Conservation (phyloP, 75 land plant species). For the Selaginella tamariscina region DNA sequence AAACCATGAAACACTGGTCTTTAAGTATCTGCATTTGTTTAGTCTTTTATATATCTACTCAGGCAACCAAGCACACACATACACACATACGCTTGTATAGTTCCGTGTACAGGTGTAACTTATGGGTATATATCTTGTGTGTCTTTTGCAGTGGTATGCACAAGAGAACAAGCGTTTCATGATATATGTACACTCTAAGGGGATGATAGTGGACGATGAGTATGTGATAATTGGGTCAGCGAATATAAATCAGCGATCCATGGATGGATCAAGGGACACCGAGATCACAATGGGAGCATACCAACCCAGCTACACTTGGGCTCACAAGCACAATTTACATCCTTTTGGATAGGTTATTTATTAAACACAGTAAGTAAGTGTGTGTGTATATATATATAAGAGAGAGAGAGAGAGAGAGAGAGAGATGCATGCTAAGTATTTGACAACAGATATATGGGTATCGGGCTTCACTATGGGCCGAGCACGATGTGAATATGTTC, state of each 20-base stretch:
- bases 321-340: neutral
- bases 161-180: conserved; percentile 39
- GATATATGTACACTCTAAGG: conserved; percentile 79
- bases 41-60: too few species aligned
- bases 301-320: conserved; percentile 36
- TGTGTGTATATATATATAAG: too few species aligned
- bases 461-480: conserved; percentile 82
- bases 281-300: conserved; percentile 64
- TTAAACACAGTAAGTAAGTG: neutral
- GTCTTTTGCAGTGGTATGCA: too few species aligned
- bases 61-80: too few species aligned
- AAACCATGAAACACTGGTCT: neutral
- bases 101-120: neutral
- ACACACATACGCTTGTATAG: too few species aligned
- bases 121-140: too few species aligned
- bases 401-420: neutral
- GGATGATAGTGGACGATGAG: conserved; percentile 80
- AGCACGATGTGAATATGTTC: conserved; percentile 48
- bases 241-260: conserved; percentile 68
- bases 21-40: neutral
- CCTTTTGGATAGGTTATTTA: neutral
- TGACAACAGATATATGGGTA: conserved; percentile 76
- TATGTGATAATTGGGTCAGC: conserved; percentile 62
- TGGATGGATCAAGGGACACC: conserved; percentile 69
- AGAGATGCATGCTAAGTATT: too few species aligned